These are phyloP conservation scores for Arachis hypogaea DNA, from an alignment of 306 rosid species.

Conservation along the genomic window DNA sequence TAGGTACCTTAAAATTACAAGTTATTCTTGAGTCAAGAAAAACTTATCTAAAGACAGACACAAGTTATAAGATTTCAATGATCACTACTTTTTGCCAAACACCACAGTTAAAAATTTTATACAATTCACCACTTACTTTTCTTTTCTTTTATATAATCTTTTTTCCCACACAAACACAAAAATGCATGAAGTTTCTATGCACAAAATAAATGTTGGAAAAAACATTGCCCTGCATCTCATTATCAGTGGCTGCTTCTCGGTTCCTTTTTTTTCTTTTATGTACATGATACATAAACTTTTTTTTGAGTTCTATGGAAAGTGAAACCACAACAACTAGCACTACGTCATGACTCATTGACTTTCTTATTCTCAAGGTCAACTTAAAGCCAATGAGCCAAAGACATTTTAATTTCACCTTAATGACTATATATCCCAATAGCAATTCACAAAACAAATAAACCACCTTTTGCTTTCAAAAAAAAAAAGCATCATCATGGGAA, in stretches of 20 bases:
- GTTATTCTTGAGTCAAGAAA: not conserved
- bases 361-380: not conserved
- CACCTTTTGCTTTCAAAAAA: not conserved
- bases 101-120: no score
- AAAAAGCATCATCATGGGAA: conserved; percentile 30
- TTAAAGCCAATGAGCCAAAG: conserved; percentile 19
- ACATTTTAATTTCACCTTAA: no score
- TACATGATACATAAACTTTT: not conserved
- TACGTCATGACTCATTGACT: not conserved
- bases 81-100: no score
- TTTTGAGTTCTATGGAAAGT: conserved; percentile 23
- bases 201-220: no score
- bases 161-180: no score
- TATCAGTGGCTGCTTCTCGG: not conserved
- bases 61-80: not conserved
- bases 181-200: no score
- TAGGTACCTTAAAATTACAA: not conserved
- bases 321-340: conserved; percentile 35
- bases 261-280: not conserved
- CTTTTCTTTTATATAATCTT: no score
- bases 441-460: no score
- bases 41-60: not conserved
- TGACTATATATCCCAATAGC: not conserved
- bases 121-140: no score
- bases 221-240: not conserved